These are phyloP conservation scores for Clarkia xantiana DNA, from an alignment of 345 rosid genomes.

Conservation along the genomic window DNA sequence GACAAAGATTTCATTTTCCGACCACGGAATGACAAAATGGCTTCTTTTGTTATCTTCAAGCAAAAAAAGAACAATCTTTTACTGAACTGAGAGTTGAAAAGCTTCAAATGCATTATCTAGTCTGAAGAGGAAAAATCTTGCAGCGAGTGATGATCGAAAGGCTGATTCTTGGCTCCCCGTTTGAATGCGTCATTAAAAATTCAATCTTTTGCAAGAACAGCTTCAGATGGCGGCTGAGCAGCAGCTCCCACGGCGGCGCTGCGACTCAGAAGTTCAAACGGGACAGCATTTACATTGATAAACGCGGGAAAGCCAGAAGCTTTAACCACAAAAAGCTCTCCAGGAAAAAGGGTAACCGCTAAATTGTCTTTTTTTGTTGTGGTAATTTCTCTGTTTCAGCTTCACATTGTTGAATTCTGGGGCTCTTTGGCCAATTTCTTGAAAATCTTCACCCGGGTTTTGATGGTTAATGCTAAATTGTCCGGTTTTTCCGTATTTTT, in stretches of 20 bases:
- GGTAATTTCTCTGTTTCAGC: too few relatives aligned
- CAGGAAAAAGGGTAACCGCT: constrained; percentile 40
- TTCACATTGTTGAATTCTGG: too few relatives aligned
- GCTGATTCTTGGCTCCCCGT: constrained; percentile 7
- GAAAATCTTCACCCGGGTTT: too few relatives aligned
- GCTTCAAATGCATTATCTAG: neutral
- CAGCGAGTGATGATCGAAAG: constrained; percentile 4
- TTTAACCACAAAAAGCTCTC: constrained; percentile 59
- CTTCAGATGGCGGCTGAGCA: constrained; percentile 3
- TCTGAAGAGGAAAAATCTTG: neutral
- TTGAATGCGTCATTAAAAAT: constrained; percentile 3
- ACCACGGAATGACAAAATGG: too few relatives aligned
- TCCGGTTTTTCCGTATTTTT: too few relatives aligned
- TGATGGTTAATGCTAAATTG: too few relatives aligned
- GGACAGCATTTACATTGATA: constrained; percentile 54
- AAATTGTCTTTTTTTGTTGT: neutral
- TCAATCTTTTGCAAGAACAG: neutral
- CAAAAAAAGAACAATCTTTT: too few relatives aligned
- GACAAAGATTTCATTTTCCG: neutral
- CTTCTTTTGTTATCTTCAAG: too few relatives aligned
- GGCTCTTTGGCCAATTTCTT: too few relatives aligned
- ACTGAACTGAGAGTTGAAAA: neutral
- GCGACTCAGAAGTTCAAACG: constrained; percentile 11
- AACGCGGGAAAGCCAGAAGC: constrained; percentile 47
- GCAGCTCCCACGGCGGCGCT: neutral